Percentiles rank a stretch among this genome's conserved stretches.
phyloP scores from a whole-genome alignment of 140 eudicot genomes.

The Oenanthe javanica region DNA sequence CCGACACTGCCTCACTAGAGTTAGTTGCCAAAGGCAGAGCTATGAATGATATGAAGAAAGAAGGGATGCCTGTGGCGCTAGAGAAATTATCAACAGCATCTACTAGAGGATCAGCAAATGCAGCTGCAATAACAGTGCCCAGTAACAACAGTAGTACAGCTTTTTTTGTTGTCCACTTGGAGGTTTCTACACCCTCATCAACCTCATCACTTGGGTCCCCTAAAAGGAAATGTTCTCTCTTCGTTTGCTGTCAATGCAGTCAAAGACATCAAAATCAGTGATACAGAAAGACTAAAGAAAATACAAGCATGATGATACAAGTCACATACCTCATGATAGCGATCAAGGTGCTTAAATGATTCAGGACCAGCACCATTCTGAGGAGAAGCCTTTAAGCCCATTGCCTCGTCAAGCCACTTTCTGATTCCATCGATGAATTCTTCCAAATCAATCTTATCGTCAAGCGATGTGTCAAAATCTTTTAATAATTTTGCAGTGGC shows the following conservation, averaged over 20 bases:
- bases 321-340: constrained; percentile 50
- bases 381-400: constrained; percentile 20
- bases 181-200: constrained; percentile 49
- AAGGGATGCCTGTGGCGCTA: constrained; percentile 30
- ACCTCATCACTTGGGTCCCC: constrained; percentile 57
- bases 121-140: constrained; percentile 40
- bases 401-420: constrained; percentile 64
- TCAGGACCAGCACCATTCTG: constrained; percentile 49
- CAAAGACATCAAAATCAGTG: background rate
- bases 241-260: constrained; percentile 48
- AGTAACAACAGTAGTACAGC: constrained; percentile 47
- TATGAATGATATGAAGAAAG: constrained; percentile 83
- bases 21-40: constrained; percentile 72
- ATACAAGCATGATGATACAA: background rate
- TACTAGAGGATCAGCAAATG: too few species aligned
- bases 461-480: constrained; percentile 54
- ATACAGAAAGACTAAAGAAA: constrained; percentile 3
- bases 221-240: constrained; percentile 48
- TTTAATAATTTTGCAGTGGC: constrained; percentile 50
- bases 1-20: constrained; percentile 83
- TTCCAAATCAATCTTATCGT: constrained; percentile 18
- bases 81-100: too few species aligned
- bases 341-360: constrained; percentile 46
- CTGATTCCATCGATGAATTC: constrained; percentile 47
- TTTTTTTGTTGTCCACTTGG: constrained; percentile 39